Percentiles rank a stretch among this genome's conserved stretches.
Evolutionary conservation across 2,329 filamentous ascomycete species (phyloP).

Genomic region (Alternaria tenuissima): DNA sequence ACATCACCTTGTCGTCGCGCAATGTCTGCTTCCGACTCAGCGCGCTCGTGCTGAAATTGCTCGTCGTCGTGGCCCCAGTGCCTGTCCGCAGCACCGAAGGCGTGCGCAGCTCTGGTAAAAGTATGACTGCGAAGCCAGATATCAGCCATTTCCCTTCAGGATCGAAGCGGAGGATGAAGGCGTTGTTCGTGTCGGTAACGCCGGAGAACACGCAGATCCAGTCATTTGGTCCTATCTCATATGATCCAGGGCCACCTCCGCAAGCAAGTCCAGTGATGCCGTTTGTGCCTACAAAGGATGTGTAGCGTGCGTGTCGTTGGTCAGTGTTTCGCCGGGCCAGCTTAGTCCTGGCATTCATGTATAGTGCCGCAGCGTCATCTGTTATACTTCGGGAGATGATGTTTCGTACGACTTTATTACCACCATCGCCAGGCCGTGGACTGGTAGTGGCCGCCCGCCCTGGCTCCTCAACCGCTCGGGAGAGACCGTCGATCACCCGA

Average conservation of each 20-base stretch:
- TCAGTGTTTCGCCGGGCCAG: slow-evolving; percentile 10
- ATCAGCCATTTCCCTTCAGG: slow-evolving; percentile 16
- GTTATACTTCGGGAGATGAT: slow-evolving; percentile 12
- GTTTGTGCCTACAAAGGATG: slow-evolving; percentile 21
- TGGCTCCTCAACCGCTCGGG: neutral
- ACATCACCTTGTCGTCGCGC: slow-evolving; percentile 1
- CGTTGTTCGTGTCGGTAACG: slow-evolving; percentile 15
- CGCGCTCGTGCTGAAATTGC: neutral
- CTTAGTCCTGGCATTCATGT: neutral
- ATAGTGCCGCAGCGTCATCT: slow-evolving; percentile 1
- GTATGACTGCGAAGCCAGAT: slow-evolving; percentile 17
- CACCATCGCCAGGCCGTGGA: neutral
- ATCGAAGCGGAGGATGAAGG: slow-evolving; percentile 10
- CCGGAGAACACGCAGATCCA: slow-evolving; percentile 21
- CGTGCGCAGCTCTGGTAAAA: slow-evolving; percentile 12
- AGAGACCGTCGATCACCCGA: slow-evolving; percentile 8
- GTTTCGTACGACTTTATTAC: slow-evolving; percentile 9
- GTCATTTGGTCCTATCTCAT: slow-evolving; percentile 11
- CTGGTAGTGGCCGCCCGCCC: neutral
- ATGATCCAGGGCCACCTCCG: slow-evolving; percentile 8
- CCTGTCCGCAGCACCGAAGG: neutral
- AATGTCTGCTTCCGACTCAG: neutral
- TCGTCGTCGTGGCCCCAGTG: neutral
- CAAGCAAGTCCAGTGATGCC: slow-evolving; percentile 18
- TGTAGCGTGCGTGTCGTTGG: slow-evolving; percentile 11